Evolutionary conservation across 768 basidiomycete species (phyloP), one percentile per base, ranked within the genome.

Genomic region (Gymnopilus junonius): DNA sequence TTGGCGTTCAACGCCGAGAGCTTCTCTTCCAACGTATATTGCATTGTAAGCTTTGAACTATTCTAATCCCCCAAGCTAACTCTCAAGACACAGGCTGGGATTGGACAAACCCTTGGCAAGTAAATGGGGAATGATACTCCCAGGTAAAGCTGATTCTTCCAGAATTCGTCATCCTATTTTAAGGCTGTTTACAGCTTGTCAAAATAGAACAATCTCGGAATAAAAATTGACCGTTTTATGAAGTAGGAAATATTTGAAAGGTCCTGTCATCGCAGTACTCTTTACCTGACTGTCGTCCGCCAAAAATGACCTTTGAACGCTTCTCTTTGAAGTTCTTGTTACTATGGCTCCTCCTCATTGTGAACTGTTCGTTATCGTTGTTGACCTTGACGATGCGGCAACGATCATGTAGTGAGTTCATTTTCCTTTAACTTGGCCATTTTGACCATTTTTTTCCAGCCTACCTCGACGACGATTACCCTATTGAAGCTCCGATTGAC

Each of bases 401-500:
- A 34, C 29, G 20, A 53, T n/a, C 54, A 11, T 55, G 39, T 11
- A 23, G 32, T 39, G 3, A 37, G 34, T 55, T 31, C 1, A n/a
- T n/a, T 23, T 35, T 39, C 32, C 54, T 23, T 23, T 15, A 10
- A 15, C n/a, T 35, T n/a, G 8, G 17, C n/a, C 11, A 23, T 23
- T 37, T 23, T 34, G 7, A 35, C 34, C n/a, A 14, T 31, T 32
- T 23, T 15, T 37, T 39, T 35, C 29, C 5, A 59, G 46, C 53
- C 2, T 61, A 51, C 35, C 11, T 15, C 5, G 15, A 31, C 17
- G 45, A 58, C 3, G 55, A 56, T 25, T 58, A 61, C 45, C 64
- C 64, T 6, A 32, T 65, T 55, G 61, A 62, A 17, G 61, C 61
- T 50, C 61, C 55, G 7, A 57, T 62, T 29, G 27, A 55, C 7